These are phyloP conservation scores for Cercospora beticola DNA, from an alignment of 2,329 filamentous ascomycete genomes.

Conservation along the genomic window DNA sequence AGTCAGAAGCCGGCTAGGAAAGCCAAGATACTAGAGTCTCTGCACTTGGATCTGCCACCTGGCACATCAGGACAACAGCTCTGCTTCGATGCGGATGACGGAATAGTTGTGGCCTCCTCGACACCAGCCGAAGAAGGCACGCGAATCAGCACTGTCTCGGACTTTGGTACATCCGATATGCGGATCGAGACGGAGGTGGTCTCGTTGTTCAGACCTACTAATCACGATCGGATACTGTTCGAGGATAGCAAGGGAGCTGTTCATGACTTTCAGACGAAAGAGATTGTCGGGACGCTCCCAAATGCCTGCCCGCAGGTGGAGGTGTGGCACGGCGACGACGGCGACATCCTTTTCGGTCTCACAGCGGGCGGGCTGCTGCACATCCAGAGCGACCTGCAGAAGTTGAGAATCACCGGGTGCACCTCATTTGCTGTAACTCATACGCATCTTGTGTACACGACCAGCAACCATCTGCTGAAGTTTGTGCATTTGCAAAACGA, in stretches of 20 bases:
- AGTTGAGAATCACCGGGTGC: constrained; percentile 76
- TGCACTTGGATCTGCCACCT: constrained; percentile 20
- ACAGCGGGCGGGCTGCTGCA: constrained; percentile 70
- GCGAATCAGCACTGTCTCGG: constrained; percentile 16
- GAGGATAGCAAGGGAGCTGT: constrained; percentile 24
- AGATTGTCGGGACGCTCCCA: constrained; percentile 24
- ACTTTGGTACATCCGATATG: constrained; percentile 20
- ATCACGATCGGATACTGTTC: constrained; percentile 28
- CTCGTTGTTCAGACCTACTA: constrained; percentile 19
- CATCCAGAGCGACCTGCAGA: constrained; percentile 54
- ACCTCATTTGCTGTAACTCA: constrained; percentile 85
- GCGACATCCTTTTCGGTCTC: constrained; percentile 59
- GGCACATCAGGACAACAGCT: constrained; percentile 45
- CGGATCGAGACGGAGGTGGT: constrained; percentile 7
- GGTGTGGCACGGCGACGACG: constrained; percentile 40
- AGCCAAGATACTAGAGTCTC: constrained; percentile 40
- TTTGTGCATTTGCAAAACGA: constrained; percentile 73
- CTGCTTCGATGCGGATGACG: constrained; percentile 44
- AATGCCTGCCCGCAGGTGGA: constrained; percentile 31
- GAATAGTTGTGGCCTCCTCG: constrained; percentile 38
- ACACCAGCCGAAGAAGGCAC: constrained; percentile 20
- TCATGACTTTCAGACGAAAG: constrained; percentile 13
- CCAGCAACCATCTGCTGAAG: constrained; percentile 87
- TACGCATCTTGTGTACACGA: constrained; percentile 86
- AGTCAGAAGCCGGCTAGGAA: constrained; percentile 53